A percentile compares a stretch with the other conserved stretches of the same genome.
These are phyloP conservation scores for Symbiodinium natans DNA, from an alignment of 73 alveolate genomes.

Conservation along the genomic window DNA sequence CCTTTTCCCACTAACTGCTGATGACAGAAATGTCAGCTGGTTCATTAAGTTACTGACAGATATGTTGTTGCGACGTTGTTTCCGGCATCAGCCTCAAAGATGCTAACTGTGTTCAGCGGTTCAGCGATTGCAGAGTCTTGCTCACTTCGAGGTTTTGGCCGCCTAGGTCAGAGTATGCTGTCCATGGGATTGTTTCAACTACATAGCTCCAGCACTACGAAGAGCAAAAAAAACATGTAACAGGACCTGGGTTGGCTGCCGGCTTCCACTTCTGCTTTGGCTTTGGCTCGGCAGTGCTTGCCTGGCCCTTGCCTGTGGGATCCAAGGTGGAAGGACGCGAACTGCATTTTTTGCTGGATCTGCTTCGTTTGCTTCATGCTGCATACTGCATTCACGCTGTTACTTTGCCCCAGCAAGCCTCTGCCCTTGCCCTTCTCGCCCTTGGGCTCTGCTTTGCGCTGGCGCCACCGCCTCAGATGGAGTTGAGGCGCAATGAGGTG, in stretches of 20 bases:
- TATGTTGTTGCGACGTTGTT: no score
- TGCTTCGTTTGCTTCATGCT: no score
- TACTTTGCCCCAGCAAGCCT: neutral
- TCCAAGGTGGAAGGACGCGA: no score
- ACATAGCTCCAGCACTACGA: no score
- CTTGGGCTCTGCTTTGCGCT: neutral
- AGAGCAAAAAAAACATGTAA: neutral
- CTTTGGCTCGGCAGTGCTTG: neutral
- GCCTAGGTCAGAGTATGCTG: neutral
- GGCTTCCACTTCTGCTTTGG: neutral
- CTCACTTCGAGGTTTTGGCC: neutral
- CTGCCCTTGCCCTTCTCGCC: neutral
- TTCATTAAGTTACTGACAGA: no score
- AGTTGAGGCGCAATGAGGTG: no score
- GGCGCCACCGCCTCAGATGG: constrained; percentile 2
- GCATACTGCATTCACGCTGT: no score
- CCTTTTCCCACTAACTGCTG: neutral
- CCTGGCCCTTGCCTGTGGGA: neutral
- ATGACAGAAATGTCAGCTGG: neutral
- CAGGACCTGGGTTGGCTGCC: neutral
- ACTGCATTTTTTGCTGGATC: no score
- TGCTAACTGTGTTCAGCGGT: neutral
- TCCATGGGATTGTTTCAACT: no score
- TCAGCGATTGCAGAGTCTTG: no score
- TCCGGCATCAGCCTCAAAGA: neutral